These are phyloP conservation scores for Zymoseptoria passerinii DNA, from an alignment of 2,329 filamentous ascomycete species.

Conservation along the genomic window DNA sequence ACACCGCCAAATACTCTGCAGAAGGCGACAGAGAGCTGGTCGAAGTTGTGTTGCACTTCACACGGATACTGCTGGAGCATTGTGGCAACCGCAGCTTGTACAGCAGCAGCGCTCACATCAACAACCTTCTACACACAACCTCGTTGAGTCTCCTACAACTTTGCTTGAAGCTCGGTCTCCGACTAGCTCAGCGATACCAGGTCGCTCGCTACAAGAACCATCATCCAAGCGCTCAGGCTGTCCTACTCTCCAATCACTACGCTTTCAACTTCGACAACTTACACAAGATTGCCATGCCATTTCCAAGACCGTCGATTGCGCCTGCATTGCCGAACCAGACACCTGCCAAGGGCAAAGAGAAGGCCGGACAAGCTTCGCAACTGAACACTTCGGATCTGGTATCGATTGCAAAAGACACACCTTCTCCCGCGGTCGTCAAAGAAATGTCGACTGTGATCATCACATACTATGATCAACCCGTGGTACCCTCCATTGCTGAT, in stretches of 20 bases:
- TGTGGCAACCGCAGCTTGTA: slow-evolving; percentile 97
- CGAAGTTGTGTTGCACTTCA: slow-evolving; percentile 75
- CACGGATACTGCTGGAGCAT: slow-evolving; percentile 78
- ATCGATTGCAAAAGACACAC: slow-evolving; percentile 54
- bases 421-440: slow-evolving; percentile 49
- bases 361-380: slow-evolving; percentile 44
- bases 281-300: slow-evolving; percentile 73
- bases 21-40: slow-evolving; percentile 77
- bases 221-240: slow-evolving; percentile 53
- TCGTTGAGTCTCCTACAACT: slow-evolving; percentile 69
- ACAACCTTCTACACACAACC: slow-evolving; percentile 80
- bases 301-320: slow-evolving; percentile 55
- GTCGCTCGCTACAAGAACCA: slow-evolving; percentile 64
- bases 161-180: slow-evolving; percentile 71
- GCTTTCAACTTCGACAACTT: slow-evolving; percentile 66
- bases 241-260: slow-evolving; percentile 75
- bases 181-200: slow-evolving; percentile 86
- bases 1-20: slow-evolving; percentile 49
- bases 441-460: slow-evolving; percentile 73
- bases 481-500: slow-evolving; percentile 24
- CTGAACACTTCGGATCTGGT: slow-evolving; percentile 80
- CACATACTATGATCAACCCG: slow-evolving; percentile 60
- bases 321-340: slow-evolving; percentile 47
- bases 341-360: slow-evolving; percentile 69
- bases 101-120: slow-evolving; percentile 82